Base-by-base conservation (phyloP, 2,329 filamentous ascomycete genomes). In the Pseudogymnoascus sp. region DNA sequence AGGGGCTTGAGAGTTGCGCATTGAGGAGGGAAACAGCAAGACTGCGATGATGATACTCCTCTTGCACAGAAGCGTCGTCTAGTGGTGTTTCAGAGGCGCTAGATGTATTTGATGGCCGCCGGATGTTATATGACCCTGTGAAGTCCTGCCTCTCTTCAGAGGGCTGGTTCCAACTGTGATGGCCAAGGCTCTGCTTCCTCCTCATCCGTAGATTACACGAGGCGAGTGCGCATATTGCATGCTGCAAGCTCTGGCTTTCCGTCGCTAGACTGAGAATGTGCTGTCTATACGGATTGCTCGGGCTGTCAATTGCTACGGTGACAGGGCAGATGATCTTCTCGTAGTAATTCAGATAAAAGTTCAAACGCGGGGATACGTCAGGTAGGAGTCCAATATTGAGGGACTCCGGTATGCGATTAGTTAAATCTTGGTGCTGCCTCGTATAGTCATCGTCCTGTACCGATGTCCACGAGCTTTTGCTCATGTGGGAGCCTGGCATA, bases 271-370 rank as follows among this genome's bases (percentile, higher is more conserved):
- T 86, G 64, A 96, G 81, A 63, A 97, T 86, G 72, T 96, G 89
- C 69, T 87, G 86, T 65, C 92, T 83, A 73, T 93, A 97, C 1
- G 93, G 93, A 74, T 96, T 97, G 66, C 82, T 82, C 1, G 90
- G 88, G 10, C 87, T 87, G 73, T 97, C 93, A 74, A 96, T 92
- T 68, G 92, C 90, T 61, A 97, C 92, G 76, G 97, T 90, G 64
- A 91, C 91, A 4, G 91, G 90, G 68, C 92, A 95, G 78, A 97
- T 93, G 72, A 91, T 90, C 74, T 91, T 92, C 72, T 93, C 88
- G 76, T 96, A 97, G 76, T 96, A 96, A 73, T 96, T 89, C 79
- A 97, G 88, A 72, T 96, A 88, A 76, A 89, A 96, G 68, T 89
- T 88, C 79, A 96, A 88, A 72, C 91, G 89, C 64, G 88, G 85